Evolutionary conservation across 768 basidiomycete genomes (phyloP).

Genomic region (Suillus spraguei): DNA sequence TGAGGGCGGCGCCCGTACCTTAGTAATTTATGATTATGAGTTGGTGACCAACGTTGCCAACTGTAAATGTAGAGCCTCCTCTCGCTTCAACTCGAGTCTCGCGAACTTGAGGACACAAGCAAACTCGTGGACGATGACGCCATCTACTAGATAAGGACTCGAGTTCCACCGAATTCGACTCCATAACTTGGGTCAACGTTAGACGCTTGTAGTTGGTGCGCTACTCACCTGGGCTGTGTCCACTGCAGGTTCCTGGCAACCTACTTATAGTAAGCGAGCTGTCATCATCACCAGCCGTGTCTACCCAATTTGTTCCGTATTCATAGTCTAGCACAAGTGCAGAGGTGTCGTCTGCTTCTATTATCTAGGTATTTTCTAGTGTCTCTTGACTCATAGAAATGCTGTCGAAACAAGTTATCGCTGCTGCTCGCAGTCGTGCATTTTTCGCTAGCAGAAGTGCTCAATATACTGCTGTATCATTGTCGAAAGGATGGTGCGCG

Average conservation of each 20-base stretch:
- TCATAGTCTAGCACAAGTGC: not conserved
- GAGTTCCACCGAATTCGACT: not conserved
- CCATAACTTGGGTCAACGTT: not conserved
- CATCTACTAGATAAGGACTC: not conserved
- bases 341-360: not conserved
- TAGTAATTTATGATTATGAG: not conserved
- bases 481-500: constrained; percentile 52
- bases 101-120: not conserved
- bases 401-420: constrained; percentile 72
- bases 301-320: constrained; percentile 7
- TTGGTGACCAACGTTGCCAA: not conserved
- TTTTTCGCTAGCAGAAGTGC: constrained; percentile 42
- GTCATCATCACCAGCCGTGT: constrained; percentile 1
- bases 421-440: constrained; percentile 62
- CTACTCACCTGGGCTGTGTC: not conserved
- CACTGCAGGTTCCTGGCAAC: not conserved
- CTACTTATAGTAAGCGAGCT: constrained; percentile 6
- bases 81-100: too few species aligned
- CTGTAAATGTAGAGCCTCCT: not conserved
- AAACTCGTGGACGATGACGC: not conserved
- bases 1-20: not conserved
- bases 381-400: constrained; percentile 35
- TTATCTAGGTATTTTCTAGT: not conserved
- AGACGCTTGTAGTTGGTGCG: not conserved
- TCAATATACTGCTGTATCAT: constrained; percentile 32